Conservation (phyloP, 2,329 filamentous ascomycete species). For the Colletotrichum sp. region DNA sequence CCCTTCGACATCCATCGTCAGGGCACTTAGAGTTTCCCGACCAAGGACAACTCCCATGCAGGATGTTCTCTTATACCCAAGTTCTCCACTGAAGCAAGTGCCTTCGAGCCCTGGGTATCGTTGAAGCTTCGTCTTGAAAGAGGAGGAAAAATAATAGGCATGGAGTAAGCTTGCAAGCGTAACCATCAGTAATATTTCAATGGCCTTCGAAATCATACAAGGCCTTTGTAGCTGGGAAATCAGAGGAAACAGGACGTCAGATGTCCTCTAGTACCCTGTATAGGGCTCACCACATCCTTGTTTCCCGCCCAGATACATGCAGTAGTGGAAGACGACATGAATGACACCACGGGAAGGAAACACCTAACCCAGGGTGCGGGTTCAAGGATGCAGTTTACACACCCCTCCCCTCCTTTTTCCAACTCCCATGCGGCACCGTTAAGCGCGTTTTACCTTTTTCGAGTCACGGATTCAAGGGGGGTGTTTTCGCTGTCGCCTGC, state of each 20-base stretch:
- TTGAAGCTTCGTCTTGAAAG: not conserved
- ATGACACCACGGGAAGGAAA: not conserved
- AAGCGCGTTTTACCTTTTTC: not conserved
- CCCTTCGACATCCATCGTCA: not conserved
- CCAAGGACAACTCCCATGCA: not conserved
- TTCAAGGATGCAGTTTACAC: not conserved
- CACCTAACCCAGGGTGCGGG: not conserved
- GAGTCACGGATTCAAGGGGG: not conserved
- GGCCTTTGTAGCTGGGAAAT: not conserved
- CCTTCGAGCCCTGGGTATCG: not conserved
- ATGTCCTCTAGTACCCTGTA: not conserved
- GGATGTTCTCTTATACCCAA: not conserved
- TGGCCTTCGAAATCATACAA: not conserved
- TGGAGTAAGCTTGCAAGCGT: not conserved
- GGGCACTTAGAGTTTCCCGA: constrained; percentile 2
- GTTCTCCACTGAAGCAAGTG: not conserved
- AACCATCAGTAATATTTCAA: not conserved
- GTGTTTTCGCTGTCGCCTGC: not conserved
- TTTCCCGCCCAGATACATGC: not conserved
- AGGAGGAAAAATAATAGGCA: not conserved
- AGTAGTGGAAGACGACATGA: not conserved
- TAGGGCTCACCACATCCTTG: not conserved
- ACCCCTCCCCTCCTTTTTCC: not conserved
- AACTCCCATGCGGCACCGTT: not conserved
- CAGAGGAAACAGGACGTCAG: not conserved